Evolutionary conservation across 176 grass and related monocot species (phyloP).

Genomic region (Musa troglodytarum): DNA sequence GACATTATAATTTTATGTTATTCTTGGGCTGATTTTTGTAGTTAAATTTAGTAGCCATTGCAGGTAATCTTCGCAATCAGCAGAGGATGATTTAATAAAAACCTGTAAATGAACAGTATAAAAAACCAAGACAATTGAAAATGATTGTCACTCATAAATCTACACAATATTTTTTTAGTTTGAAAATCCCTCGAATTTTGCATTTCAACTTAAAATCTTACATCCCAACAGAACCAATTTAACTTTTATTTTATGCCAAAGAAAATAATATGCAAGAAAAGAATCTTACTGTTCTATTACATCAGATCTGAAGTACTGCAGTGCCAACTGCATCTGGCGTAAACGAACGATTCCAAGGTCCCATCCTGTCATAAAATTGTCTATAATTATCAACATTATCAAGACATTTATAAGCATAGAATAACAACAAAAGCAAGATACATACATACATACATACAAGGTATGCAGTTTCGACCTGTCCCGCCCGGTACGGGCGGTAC

Average conservation of each 20-base stretch:
- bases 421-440: background rate
- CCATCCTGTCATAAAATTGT: conserved; percentile 57
- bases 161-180: background rate
- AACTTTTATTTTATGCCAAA: no score
- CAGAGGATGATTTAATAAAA: no score
- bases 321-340: conserved; percentile 73
- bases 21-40: no score
- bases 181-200: background rate
- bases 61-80: no score
- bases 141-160: background rate
- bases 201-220: background rate
- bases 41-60: no score
- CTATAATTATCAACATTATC: background rate
- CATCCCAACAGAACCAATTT: background rate
- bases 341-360: conserved; percentile 69
- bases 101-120: no score
- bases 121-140: no score
- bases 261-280: conserved; percentile 9
- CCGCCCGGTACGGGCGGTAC: no score
- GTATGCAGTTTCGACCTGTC: no score
- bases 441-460: background rate
- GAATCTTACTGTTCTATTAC: conserved; percentile 85
- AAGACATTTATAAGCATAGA: background rate
- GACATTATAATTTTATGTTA: no score
- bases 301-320: conserved; percentile 60